Percentiles rank a stretch among this genome's conserved stretches.
These are phyloP conservation scores for Striga asiatica DNA, from an alignment of 257 asterid species.

Conservation along the genomic window DNA sequence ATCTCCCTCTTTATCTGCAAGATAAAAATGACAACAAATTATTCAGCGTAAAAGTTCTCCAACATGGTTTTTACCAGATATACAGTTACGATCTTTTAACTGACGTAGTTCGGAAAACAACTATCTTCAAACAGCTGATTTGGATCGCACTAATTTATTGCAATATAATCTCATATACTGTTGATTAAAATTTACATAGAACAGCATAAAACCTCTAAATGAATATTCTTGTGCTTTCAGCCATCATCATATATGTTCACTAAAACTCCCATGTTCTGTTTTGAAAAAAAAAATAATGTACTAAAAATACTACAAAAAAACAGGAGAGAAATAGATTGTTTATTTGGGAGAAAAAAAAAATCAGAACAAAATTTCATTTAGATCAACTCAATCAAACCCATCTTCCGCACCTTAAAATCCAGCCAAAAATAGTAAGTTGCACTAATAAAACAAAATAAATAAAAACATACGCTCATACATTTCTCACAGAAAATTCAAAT, in stretches of 20 bases:
- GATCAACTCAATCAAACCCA: constrained; percentile 1
- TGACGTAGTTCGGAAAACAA: too few species aligned
- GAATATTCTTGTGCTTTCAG: too few species aligned
- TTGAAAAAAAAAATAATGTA: too few species aligned
- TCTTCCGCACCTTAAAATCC: constrained; percentile 6
- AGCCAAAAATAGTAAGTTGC: neutral
- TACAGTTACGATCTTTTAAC: too few species aligned
- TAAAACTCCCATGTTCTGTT: too few species aligned
- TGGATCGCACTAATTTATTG: neutral
- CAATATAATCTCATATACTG: neutral
- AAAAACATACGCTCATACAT: too few species aligned
- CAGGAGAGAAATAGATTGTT: neutral
- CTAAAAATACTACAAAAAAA: too few species aligned
- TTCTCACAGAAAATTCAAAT: constrained; percentile 8
- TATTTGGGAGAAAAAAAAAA: neutral
- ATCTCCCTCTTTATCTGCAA: constrained; percentile 95
- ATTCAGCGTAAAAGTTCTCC: constrained; percentile 1
- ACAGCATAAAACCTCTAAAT: neutral
- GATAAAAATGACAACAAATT: constrained; percentile 15
- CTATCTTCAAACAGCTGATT: too few species aligned
- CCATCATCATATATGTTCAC: constrained; percentile 1
- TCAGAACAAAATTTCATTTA: neutral
- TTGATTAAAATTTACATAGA: neutral
- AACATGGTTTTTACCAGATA: too few species aligned
- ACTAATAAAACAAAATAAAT: neutral